Evolutionary conservation across 2,329 filamentous ascomycete genomes (phyloP), one percentile per base, ranked within the genome.

Genomic region (Penicillium olsonii): DNA sequence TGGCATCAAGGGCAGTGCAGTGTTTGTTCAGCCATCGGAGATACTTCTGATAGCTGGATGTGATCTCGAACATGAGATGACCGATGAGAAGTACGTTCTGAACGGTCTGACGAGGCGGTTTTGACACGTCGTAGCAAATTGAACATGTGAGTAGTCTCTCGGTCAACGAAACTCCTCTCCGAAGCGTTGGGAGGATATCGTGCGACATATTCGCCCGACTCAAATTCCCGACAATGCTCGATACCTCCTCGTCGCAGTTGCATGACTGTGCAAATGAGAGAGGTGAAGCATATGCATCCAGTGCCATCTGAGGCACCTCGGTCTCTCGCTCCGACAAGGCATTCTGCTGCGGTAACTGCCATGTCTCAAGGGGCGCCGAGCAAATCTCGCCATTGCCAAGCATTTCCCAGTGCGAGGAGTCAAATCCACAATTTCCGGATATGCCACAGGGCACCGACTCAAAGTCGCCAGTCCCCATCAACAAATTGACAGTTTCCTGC

Each of bases 71-170:
- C 52, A 57, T 59, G 0, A 65, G 52, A 4, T 60, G 56, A 14
- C 63, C 64, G n/a, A 65, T 56, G 4, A 66, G 56, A 1, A 65
- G 54, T 1, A 65, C 64, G 40, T 65, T 66, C 37, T 66, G 63
- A 5, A 65, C 53, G 2, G 64, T 66, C 15, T 63, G 31, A 15
- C 62, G 56, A 3, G 63, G 61, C 6, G 63, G 60, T 20, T 63
- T 65, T 1, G 60, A 61, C n/a, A 61, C 48, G 22, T 66, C 62
- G 42, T 64, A 66, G 54, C 64, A 66, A 18, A 55, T 53, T 4
- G 56, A 53, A 45, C 64, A 66, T 1, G 46, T 54, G 15, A 66
- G 45, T 27, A 66, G 37, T 11, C 52, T 46, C 17, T 64, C 59
- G 31, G 54, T 29, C 12, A 65, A 49, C 4, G 53, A 34, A 0